Conservation (phyloP, 768 basidiomycete species). For the Cystobasidium onofrii region DNA sequence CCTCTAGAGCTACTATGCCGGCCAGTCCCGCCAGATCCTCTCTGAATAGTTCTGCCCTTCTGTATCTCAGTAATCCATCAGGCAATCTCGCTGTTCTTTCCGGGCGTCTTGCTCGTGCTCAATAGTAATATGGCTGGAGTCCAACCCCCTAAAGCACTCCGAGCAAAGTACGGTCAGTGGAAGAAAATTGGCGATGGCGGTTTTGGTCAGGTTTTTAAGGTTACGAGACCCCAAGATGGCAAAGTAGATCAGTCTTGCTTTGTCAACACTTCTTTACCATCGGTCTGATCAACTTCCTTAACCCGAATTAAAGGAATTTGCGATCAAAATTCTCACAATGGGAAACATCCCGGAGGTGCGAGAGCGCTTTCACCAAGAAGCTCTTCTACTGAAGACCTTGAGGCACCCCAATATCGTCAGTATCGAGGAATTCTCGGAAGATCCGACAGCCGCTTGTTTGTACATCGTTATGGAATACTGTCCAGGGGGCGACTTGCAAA, state of each 20-base stretch:
- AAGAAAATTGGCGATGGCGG: slow-evolving; percentile 1
- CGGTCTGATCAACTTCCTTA: neutral
- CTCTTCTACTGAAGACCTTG: neutral
- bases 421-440: slow-evolving; percentile 16
- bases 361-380: slow-evolving; percentile 20
- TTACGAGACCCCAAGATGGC: slow-evolving; percentile 7
- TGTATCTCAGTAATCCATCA: neutral
- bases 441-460: neutral
- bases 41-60: slow-evolving; percentile 1
- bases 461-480: slow-evolving; percentile 26
- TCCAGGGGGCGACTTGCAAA: slow-evolving; percentile 9
- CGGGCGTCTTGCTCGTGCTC: slow-evolving; percentile 1
- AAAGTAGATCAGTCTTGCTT: neutral
- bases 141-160: slow-evolving; percentile 7
- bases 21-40: neutral
- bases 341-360: neutral
- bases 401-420: slow-evolving; percentile 13
- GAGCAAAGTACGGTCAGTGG: slow-evolving; percentile 13
- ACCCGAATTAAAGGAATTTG: neutral
- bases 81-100: neutral
- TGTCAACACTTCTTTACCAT: neutral
- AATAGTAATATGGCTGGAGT: neutral
- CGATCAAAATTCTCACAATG: slow-evolving; percentile 12
- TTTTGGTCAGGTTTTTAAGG: slow-evolving; percentile 14
- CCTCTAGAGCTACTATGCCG: neutral